Evolutionary conservation across 495 filamentous ascomycete species (phyloP), one percentile per base, ranked within the genome.

Genomic region (Neurospora sp.): DNA sequence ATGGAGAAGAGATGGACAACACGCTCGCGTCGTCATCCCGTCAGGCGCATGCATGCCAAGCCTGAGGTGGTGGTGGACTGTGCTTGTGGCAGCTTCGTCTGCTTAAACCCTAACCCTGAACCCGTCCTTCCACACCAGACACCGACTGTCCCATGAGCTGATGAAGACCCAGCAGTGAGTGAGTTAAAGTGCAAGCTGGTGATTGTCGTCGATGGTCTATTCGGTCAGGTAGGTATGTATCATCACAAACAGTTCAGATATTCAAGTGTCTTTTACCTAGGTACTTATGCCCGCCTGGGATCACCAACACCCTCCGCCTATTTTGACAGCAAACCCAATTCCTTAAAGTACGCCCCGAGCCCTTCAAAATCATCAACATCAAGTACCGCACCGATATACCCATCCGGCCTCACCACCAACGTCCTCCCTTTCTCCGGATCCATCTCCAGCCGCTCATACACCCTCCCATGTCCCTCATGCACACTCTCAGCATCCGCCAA

Each of bases 401-500:
- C 88, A 83, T 92, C 91, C 0, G 91, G 91, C 31, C 69, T 71
- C 8, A 78, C 73, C 5, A 80, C 82, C 18, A 90, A 88, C 9
- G 88, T 74, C 44, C 86, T 88, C 0, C 91, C 91, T n/a, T 78
- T 78, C 39, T 85, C 81, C 18, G 74, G 76, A 77, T 91, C 83
- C 10, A 93, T 84, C 0, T 88, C 91, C 68, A 88, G 89, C 4
- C 82, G 84, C 35, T 83, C 80, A 77, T 92, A 93, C 2, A 89
- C 90, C 71, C 88, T 80, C 3, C 89, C 90, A 72, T 88, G 81
- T 0, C 85, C 86, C 68, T 89, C 85, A 77, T 90, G 85, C 72
- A 85, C 84, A 42, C 83, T 87, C 71, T 78, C 79, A 73, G 86
- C 87, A 76, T 93, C 91, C 38, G 85, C 89, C 76, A 88, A 91